Evolutionary conservation across 192 early-diverging fungal species (phyloP).

Genomic region (Tieghemiomyces parasiticus): DNA sequence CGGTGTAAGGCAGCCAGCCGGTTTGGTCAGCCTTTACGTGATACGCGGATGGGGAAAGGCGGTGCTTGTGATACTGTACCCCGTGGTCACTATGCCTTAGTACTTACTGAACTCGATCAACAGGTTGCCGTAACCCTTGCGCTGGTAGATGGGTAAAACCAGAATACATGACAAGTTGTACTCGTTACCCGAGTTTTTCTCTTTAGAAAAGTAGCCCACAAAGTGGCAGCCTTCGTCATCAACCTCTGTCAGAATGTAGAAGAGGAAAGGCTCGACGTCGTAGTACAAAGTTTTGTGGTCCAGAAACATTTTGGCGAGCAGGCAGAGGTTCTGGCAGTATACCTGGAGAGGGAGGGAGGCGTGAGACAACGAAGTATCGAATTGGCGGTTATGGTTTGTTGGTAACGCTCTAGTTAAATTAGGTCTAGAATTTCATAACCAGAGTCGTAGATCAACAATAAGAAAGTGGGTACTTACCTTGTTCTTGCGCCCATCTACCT

Average conservation of each 20-base stretch:
- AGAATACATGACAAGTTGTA: conserved; percentile 95
- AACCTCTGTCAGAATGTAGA: conserved; percentile 86
- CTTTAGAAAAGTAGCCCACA: conserved; percentile 97
- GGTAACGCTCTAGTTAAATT: too few relatives aligned
- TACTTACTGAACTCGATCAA: conserved; percentile 80
- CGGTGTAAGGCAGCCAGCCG: too few relatives aligned
- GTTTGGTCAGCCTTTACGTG: too few relatives aligned
- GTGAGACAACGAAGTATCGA: too few relatives aligned
- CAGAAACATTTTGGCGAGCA: conserved; percentile 92
- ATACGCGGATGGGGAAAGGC: too few relatives aligned
- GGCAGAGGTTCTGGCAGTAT: conserved; percentile 94
- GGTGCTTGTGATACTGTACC: too few relatives aligned
- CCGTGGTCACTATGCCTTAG: too few relatives aligned
- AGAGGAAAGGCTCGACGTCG: conserved; percentile 93
- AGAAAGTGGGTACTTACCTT: conserved; percentile 32
- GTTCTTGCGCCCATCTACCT: conserved; percentile 93
- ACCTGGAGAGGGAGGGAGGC: conserved; percentile 38
- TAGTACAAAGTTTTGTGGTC: conserved; percentile 97
- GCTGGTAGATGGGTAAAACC: conserved; percentile 72
- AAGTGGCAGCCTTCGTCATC: conserved; percentile 66
- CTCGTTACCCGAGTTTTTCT: conserved; percentile 65
- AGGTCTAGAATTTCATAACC: too few relatives aligned
- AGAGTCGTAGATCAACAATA: too few relatives aligned
- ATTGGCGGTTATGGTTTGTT: too few relatives aligned
- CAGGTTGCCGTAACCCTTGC: conserved; percentile 83